A percentile compares a stretch with the other conserved stretches of the same genome.
Evolutionary conservation across 2,329 filamentous ascomycete genomes (phyloP).

Genomic region (Paramyrothecium sp.): DNA sequence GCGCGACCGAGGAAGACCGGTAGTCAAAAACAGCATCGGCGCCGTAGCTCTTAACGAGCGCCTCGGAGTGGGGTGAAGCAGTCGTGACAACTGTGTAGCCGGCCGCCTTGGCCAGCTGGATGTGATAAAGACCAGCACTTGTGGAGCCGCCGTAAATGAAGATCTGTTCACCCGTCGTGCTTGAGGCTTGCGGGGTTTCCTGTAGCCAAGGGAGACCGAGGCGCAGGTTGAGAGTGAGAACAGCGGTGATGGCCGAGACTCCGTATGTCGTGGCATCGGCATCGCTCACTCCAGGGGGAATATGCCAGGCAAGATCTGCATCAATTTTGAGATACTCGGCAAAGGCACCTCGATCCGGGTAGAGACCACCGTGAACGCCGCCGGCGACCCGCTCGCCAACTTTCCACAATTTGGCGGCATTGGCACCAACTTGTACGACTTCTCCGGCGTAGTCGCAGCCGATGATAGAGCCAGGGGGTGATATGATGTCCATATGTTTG

Average conservation of each 20-base stretch:
- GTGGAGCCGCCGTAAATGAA: slow-evolving; percentile 49
- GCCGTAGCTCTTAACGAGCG: slow-evolving; percentile 39
- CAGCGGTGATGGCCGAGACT: slow-evolving; percentile 23
- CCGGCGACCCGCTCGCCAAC: slow-evolving; percentile 20
- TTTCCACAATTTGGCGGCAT: slow-evolving; percentile 10
- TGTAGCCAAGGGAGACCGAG: slow-evolving; percentile 17
- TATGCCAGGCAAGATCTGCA: slow-evolving; percentile 19
- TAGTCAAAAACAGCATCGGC: slow-evolving; percentile 43
- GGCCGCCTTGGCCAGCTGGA: slow-evolving; percentile 40
- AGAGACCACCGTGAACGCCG: slow-evolving; percentile 20
- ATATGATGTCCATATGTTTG: slow-evolving; percentile 24
- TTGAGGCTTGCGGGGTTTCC: not conserved
- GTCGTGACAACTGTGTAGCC: slow-evolving; percentile 45
- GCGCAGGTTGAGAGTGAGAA: slow-evolving; percentile 18
- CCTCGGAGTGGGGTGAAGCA: slow-evolving; percentile 38
- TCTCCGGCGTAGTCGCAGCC: slow-evolving; percentile 30
- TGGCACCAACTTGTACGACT: slow-evolving; percentile 24
- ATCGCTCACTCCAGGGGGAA: slow-evolving; percentile 17
- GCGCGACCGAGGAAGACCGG: slow-evolving; percentile 9
- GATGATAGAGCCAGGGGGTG: slow-evolving; percentile 22
- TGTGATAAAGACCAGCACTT: slow-evolving; percentile 41
- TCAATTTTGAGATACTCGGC: slow-evolving; percentile 20
- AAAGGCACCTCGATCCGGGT: slow-evolving; percentile 21
- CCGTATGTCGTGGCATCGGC: slow-evolving; percentile 15
- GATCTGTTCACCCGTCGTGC: slow-evolving; percentile 21